A percentile compares a stretch with the other conserved stretches of the same genome.
These are phyloP conservation scores for Saccharomycopsis phalli DNA, from an alignment of 1,139 yeast genomes.

Conservation along the genomic window DNA sequence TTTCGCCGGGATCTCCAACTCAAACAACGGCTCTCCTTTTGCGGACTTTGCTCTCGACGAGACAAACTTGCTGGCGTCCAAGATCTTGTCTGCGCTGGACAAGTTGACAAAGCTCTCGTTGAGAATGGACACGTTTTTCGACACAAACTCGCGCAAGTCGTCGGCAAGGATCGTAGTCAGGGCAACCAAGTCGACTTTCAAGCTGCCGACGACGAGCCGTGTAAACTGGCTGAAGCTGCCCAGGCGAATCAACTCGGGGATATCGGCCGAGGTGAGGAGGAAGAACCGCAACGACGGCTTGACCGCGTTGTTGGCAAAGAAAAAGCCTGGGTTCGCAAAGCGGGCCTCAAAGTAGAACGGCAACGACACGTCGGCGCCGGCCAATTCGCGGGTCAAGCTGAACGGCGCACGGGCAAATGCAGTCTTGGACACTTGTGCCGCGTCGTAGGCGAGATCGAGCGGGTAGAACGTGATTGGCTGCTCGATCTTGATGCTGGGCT, in stretches of 20 bases:
- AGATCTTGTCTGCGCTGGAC: conserved; percentile 3
- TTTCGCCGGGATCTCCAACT: conserved; percentile 37
- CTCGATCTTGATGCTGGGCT: conserved; percentile 34
- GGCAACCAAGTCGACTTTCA: conserved; percentile 4
- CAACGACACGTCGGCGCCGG: conserved; percentile 27
- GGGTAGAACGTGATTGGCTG: conserved; percentile 44
- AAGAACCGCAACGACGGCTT: conserved; percentile 1
- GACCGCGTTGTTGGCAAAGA: conserved; percentile 20
- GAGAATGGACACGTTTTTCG: not conserved
- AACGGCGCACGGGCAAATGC: conserved; percentile 32
- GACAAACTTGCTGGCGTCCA: conserved; percentile 1
- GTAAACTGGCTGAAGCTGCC: not conserved
- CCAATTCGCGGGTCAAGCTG: conserved; percentile 34
- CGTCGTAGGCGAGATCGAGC: conserved; percentile 29
- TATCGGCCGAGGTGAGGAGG: conserved; percentile 4
- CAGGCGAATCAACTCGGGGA: conserved; percentile 1
- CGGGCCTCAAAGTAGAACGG: conserved; percentile 41
- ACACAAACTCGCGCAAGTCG: not conserved
- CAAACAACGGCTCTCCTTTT: conserved; percentile 26
- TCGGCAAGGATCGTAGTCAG: conserved; percentile 6
- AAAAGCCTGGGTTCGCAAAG: conserved; percentile 35
- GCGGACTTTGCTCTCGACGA: not conserved
- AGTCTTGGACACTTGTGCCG: conserved; percentile 26
- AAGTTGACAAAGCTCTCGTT: conserved; percentile 1
- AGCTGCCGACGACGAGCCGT: conserved; percentile 4